These are phyloP conservation scores for Ilyonectria robusta DNA, from an alignment of 2,329 filamentous ascomycete species.

Conservation along the genomic window DNA sequence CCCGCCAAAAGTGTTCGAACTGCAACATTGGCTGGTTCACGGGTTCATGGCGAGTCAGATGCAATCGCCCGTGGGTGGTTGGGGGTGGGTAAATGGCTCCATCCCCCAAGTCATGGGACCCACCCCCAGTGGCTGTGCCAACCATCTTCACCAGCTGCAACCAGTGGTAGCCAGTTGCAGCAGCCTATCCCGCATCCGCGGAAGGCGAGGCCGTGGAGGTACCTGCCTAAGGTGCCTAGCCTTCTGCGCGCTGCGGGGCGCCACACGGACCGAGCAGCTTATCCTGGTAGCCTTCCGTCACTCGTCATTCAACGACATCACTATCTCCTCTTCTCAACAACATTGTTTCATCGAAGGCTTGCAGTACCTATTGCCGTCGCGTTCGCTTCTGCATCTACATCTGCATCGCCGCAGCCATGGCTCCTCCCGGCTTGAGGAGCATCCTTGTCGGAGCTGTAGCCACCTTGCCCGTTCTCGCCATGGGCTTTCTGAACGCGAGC, in stretches of 20 bases:
- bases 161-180: constrained; percentile 6
- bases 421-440: constrained; percentile 54
- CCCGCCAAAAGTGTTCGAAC: not conserved
- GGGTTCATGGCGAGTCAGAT: constrained; percentile 8
- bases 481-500: constrained; percentile 65
- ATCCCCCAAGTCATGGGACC: constrained; percentile 25
- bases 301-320: constrained; percentile 30
- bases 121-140: constrained; percentile 24
- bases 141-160: constrained; percentile 4
- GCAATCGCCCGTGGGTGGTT: constrained; percentile 4
- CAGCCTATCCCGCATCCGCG: not conserved
- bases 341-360: constrained; percentile 15
- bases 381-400: constrained; percentile 34
- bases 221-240: constrained; percentile 29
- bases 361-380: constrained; percentile 3
- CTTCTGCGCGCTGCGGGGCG: constrained; percentile 44
- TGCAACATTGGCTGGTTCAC: not conserved
- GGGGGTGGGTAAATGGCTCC: constrained; percentile 14
- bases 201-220: constrained; percentile 18
- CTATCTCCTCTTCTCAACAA: constrained; percentile 13
- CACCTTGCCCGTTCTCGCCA: constrained; percentile 57
- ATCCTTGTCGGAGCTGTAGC: constrained; percentile 57
- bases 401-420: constrained; percentile 55
- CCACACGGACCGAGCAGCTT: constrained; percentile 46
- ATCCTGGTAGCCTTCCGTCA: constrained; percentile 42